Conservation (phyloP, 106 monocot genomes). For the Chionographis japonica region DNA sequence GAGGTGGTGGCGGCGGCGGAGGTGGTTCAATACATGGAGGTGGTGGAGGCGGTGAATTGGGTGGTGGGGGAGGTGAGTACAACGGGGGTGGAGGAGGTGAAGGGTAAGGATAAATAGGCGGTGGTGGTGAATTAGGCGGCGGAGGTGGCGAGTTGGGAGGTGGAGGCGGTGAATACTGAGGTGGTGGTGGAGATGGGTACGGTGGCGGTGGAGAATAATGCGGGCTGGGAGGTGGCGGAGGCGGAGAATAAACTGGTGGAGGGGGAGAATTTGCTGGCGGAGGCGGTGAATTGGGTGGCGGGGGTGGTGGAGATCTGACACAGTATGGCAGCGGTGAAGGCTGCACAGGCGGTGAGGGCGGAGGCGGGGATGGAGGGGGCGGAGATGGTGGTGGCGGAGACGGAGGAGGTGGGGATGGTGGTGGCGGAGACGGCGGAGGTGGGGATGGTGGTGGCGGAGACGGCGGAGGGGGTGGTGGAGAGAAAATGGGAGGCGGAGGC, state of each 20-base stretch:
- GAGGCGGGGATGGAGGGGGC: slow-evolving; percentile 3
- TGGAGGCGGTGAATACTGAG: slow-evolving; percentile 12
- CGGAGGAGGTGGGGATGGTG: not conserved
- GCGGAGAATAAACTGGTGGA: not conserved
- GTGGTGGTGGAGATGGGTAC: not conserved
- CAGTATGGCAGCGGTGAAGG: slow-evolving; percentile 1
- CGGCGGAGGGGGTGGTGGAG: not conserved
- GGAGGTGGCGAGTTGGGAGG: slow-evolving; percentile 8
- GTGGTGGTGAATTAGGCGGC: slow-evolving; percentile 4
- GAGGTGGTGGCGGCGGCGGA: slow-evolving; percentile 2
- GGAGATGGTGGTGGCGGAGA: slow-evolving; percentile 5
- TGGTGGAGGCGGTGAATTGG: slow-evolving; percentile 1
- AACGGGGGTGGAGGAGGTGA: not conserved
- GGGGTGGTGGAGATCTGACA: not conserved
- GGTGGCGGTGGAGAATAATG: slow-evolving; percentile 11
- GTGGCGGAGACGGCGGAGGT: not conserved
- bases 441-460: slow-evolving; percentile 3
- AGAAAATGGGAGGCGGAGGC: not conserved
- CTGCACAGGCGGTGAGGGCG: not conserved
- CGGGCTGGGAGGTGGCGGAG: not conserved
- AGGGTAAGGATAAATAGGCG: not conserved
- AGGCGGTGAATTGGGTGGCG: slow-evolving; percentile 5
- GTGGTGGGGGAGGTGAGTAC: not conserved
- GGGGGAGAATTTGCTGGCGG: slow-evolving; percentile 23
- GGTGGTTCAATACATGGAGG: not conserved